These are phyloP conservation scores for Closterium sp. DNA, from an alignment of 139 green algal species.

Conservation along the genomic window DNA sequence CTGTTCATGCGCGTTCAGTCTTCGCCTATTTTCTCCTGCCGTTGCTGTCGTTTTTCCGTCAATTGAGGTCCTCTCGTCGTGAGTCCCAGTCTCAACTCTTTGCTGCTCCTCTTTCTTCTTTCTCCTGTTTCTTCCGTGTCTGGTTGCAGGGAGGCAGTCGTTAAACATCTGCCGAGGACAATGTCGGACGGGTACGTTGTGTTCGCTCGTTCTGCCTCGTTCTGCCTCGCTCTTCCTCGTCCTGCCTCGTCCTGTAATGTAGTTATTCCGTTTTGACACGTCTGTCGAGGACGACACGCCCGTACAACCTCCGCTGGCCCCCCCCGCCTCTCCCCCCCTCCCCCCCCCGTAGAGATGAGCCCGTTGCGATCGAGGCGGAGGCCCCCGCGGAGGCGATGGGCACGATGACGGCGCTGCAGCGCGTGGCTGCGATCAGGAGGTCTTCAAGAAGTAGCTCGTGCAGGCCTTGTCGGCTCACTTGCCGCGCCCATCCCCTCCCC, in stretches of 20 bases:
- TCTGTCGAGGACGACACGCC: background rate
- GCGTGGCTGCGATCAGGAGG: too few relatives aligned
- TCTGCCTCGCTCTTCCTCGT: background rate
- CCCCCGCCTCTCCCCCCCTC: background rate
- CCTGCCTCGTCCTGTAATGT: background rate
- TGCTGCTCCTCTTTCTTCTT: background rate
- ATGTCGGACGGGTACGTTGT: slow-evolving; percentile 13
- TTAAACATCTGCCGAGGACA: background rate
- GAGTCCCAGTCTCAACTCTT: too few relatives aligned
- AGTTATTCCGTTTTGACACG: background rate
- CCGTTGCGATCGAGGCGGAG: too few relatives aligned
- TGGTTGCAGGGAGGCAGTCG: slow-evolving; percentile 4
- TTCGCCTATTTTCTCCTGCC: background rate
- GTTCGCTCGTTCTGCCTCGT: background rate
- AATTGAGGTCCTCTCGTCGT: too few relatives aligned
- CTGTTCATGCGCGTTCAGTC: background rate
- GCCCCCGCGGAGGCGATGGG: too few relatives aligned
- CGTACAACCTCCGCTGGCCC: background rate
- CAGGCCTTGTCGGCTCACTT: too few relatives aligned
- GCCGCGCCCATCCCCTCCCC: too few relatives aligned
- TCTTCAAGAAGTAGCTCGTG: too few relatives aligned
- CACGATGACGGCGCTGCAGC: too few relatives aligned
- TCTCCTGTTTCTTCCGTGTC: background rate
- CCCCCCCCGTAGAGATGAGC: slow-evolving; percentile 2
- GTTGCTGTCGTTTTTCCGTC: background rate